Conservation (phyloP, 202 grass and related monocot genomes). For the Schoenoplectus tabernaemontani region DNA sequence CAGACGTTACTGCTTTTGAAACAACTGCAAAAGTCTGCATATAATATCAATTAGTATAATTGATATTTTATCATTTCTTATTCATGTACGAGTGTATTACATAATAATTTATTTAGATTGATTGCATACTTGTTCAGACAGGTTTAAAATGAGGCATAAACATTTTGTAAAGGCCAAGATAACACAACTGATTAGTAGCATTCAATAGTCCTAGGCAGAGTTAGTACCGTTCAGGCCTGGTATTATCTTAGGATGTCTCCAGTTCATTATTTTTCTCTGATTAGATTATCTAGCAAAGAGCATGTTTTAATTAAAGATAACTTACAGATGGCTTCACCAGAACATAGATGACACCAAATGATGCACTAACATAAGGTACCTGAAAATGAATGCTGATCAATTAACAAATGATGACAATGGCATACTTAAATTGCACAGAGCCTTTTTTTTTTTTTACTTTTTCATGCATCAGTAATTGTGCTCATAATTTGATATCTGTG, state of each 20-base stretch:
- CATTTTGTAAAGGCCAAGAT: neutral
- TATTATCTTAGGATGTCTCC: neutral
- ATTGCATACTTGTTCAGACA: neutral
- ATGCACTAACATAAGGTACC: conserved; percentile 83
- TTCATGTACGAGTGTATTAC: neutral
- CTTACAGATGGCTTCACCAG: conserved; percentile 85
- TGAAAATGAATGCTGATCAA: conserved; percentile 21
- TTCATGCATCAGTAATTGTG: neutral
- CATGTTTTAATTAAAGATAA: neutral
- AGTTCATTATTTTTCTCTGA: neutral
- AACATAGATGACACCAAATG: conserved; percentile 64
- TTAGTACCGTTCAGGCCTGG: neutral
- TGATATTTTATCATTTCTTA: neutral
- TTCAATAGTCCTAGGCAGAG: neutral
- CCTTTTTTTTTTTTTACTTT: neutral
- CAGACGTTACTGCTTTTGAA: conserved; percentile 48
- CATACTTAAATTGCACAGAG: neutral
- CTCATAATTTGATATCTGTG: neutral
- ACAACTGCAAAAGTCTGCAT: conserved; percentile 63
- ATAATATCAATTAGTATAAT: neutral
- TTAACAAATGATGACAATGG: neutral
- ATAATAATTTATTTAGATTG: neutral
- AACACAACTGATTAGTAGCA: neutral
- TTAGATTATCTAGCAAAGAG: neutral
- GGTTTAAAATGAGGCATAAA: neutral